phyloP scores from a whole-genome alignment of 2,329 filamentous ascomycete genomes.

The Grosmannia huntii region DNA sequence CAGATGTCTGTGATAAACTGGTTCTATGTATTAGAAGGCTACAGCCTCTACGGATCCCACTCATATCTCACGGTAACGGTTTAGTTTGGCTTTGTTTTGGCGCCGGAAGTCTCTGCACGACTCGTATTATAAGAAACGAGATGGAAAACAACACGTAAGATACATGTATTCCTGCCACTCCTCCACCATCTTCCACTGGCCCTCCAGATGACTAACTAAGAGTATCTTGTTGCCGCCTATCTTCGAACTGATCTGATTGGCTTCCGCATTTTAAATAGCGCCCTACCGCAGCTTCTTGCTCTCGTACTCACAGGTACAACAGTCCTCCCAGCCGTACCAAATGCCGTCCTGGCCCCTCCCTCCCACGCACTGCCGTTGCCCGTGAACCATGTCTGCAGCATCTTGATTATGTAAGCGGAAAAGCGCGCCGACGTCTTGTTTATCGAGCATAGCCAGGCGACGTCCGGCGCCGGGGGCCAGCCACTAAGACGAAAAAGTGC shows the following conservation, averaged over 20 bases:
- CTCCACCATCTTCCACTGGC: conserved; percentile 4
- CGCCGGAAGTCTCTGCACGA: too few relatives aligned
- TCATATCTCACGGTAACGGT: too few relatives aligned
- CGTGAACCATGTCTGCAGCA: conserved; percentile 4
- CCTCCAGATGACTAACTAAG: conserved; percentile 1
- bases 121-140: too few relatives aligned
- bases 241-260: not conserved
- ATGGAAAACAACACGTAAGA: too few relatives aligned
- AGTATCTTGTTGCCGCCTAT: not conserved
- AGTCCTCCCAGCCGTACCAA: conserved; percentile 24
- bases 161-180: not conserved
- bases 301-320: conserved; percentile 18
- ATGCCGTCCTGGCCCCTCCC: conserved; percentile 10
- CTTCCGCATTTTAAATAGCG: conserved; percentile 4
- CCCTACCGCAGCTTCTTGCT: conserved; percentile 2
- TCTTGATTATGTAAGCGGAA: not conserved
- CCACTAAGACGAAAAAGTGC: conserved; percentile 18
- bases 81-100: too few relatives aligned
- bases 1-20: not conserved
- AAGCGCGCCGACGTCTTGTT: conserved; percentile 19
- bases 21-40: too few relatives aligned
- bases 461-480: conserved; percentile 7
- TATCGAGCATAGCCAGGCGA: conserved; percentile 20
- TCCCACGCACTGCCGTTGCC: not conserved
- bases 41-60: too few relatives aligned